Evolutionary conservation across 805 yeast genomes (phyloP).

Genomic region (Candida verbasci): DNA sequence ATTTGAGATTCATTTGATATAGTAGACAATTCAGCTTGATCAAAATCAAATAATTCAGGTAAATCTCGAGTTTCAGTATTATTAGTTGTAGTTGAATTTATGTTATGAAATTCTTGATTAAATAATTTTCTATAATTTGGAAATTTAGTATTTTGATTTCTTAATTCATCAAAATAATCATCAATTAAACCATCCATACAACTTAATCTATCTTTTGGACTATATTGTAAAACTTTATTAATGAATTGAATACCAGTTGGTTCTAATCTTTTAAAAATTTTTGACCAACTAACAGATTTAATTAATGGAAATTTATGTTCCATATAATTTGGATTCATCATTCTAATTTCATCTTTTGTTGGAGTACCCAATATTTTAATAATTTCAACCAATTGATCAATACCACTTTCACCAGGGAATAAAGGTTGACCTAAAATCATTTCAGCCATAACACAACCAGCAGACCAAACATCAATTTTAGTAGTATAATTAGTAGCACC

Average conservation of each 20-base stretch:
- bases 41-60: constrained; percentile 51
- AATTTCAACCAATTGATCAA: constrained; percentile 94
- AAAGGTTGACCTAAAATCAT: constrained; percentile 91
- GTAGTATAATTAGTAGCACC: constrained; percentile 97
- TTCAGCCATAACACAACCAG: constrained; percentile 98
- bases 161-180: constrained; percentile 53
- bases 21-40: constrained; percentile 47
- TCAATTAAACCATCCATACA: constrained; percentile 52
- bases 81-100: constrained; percentile 10
- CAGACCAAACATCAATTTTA: constrained; percentile 95
- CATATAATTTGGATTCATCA: constrained; percentile 96
- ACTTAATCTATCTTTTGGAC: constrained; percentile 60
- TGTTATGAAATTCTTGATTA: constrained; percentile 30
- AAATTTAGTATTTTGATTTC: constrained; percentile 31
- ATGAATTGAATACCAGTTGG: constrained; percentile 53
- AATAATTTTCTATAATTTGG: constrained; percentile 42
- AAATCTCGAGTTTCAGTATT: no score
- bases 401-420: constrained; percentile 97
- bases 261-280: constrained; percentile 58
- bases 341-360: constrained; percentile 79
- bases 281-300: constrained; percentile 68
- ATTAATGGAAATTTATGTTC: constrained; percentile 93
- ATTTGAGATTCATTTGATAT: constrained; percentile 34
- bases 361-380: constrained; percentile 97
- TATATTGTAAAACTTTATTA: constrained; percentile 56